A percentile compares a stretch with the other conserved stretches of the same genome.
Conservation (phyloP, 139 green algal species). For the Spirogloea muscicola region DNA sequence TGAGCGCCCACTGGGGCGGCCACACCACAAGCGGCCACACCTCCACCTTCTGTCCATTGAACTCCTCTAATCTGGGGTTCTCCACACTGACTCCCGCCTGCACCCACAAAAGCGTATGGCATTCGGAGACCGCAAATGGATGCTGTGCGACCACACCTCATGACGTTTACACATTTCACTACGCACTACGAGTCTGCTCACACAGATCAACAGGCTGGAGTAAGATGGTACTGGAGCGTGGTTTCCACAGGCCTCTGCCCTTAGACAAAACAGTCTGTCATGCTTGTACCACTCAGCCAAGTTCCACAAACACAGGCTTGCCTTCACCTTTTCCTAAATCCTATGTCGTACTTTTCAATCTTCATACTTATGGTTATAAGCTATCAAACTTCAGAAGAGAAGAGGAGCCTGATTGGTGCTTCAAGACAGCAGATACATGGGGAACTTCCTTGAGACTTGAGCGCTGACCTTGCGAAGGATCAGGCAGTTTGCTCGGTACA, state of each 20-base stretch:
- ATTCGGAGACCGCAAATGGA: neutral
- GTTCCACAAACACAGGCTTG: neutral
- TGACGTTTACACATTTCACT: neutral
- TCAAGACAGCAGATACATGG: neutral
- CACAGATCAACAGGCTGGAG: neutral
- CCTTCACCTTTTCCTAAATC: neutral
- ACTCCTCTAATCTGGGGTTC: conserved; percentile 44
- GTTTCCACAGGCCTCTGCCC: no score
- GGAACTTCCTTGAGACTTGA: no score
- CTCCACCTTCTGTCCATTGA: conserved; percentile 58
- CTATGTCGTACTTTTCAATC: no score
- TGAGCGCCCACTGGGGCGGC: conserved; percentile 69
- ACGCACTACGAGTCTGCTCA: neutral
- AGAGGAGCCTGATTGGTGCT: neutral
- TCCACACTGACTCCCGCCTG: conserved; percentile 37
- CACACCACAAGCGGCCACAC: conserved; percentile 76
- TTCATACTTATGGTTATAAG: neutral
- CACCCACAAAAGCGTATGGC: neutral
- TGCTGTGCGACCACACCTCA: neutral
- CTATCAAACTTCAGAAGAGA: neutral
- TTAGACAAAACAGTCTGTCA: no score
- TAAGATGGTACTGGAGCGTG: no score
- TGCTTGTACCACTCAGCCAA: neutral
- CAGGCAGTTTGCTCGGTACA: conserved; percentile 62
- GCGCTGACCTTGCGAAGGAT: conserved; percentile 50